phyloP scores from a whole-genome alignment of 495 filamentous ascomycete species.

The Hyaloscypha variabilis region DNA sequence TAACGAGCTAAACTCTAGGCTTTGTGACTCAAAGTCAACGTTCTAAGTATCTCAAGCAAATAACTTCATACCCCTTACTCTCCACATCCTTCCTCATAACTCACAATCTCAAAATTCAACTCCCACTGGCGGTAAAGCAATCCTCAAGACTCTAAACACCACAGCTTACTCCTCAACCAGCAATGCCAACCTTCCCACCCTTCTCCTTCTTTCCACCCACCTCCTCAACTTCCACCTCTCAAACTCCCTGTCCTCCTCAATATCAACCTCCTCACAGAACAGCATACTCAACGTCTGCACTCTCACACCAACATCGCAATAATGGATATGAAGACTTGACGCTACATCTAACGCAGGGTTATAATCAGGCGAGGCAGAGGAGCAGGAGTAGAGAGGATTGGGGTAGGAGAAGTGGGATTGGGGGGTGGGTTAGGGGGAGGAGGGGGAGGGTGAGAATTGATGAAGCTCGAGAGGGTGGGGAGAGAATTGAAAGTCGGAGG shows the following conservation, averaged over 20 bases:
- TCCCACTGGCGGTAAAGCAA: too few species aligned
- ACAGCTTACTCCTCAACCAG: neutral
- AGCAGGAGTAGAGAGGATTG: neutral
- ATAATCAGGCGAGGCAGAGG: neutral
- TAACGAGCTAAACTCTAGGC: too few species aligned
- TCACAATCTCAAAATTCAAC: too few species aligned
- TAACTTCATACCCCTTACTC: too few species aligned
- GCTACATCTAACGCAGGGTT: neutral
- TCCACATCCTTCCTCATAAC: too few species aligned
- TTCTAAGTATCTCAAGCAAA: too few species aligned
- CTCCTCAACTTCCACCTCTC: neutral
- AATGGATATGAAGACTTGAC: neutral
- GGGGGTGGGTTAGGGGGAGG: neutral
- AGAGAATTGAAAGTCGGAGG: too few species aligned
- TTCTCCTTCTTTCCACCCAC: neutral
- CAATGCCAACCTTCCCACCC: neutral
- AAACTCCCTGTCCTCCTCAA: neutral
- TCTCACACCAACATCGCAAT: neutral
- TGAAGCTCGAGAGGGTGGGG: too few species aligned
- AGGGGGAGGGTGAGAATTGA: neutral
- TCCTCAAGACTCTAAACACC: too few species aligned
- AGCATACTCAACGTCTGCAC: neutral
- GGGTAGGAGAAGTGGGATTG: neutral
- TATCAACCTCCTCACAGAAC: neutral
- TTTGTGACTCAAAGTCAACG: too few species aligned